Percentiles rank a stretch among this genome's conserved stretches.
Evolutionary conservation across 1,139 yeast genomes (phyloP).

Genomic region (Blastobotrys aristatus): DNA sequence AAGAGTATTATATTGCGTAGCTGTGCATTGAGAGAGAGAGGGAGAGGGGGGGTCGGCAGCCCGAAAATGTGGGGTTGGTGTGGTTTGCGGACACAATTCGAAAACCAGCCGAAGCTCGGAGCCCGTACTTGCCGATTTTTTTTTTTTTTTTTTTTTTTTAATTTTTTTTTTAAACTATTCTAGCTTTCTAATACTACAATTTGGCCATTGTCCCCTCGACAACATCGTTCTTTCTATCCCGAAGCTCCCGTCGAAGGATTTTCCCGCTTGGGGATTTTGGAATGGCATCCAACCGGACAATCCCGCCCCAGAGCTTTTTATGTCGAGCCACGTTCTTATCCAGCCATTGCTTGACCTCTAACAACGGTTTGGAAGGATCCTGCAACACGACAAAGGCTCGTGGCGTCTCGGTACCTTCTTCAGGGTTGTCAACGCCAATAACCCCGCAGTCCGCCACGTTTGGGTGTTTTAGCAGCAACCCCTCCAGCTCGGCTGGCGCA

Average conservation of each 20-base stretch:
- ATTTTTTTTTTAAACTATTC: no score
- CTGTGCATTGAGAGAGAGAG: no score
- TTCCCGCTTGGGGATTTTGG: constrained; percentile 41
- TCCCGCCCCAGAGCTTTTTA: constrained; percentile 39
- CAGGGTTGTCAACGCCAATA: constrained; percentile 31
- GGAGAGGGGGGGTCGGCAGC: no score
- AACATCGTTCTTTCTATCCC: constrained; percentile 24
- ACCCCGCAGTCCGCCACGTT: constrained; percentile 36
- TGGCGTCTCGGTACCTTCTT: constrained; percentile 36
- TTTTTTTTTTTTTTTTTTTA: no score
- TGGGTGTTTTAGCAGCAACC: constrained; percentile 46
- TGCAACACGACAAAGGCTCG: constrained; percentile 36
- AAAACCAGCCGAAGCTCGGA: no score
- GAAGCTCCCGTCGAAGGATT: constrained; percentile 34
- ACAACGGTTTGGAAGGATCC: constrained; percentile 20
- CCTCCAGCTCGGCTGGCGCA: constrained; percentile 76
- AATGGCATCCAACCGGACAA: constrained; percentile 32
- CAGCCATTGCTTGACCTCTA: constrained; percentile 33
- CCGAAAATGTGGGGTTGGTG: no score
- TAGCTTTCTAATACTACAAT: constrained; percentile 2
- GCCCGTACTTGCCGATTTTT: no score
- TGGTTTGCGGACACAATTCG: no score
- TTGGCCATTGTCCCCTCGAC: constrained; percentile 17
- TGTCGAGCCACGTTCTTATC: constrained; percentile 36
- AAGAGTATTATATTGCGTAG: no score